Base-by-base conservation (phyloP, 495 filamentous ascomycete genomes). In the Cryomyces antarcticus region DNA sequence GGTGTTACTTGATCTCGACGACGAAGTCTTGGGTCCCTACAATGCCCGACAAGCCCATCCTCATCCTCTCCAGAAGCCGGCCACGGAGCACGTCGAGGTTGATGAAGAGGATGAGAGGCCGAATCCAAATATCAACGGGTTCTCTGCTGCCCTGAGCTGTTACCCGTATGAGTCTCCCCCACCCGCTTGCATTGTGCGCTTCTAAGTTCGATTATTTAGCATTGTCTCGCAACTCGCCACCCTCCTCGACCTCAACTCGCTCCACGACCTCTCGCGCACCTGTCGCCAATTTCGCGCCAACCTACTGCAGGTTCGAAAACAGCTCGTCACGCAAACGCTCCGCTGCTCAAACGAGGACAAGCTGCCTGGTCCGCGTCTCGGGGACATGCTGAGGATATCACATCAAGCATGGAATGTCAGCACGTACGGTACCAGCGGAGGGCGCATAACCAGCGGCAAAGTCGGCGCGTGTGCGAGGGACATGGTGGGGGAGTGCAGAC, bases 81-180 rank as follows among this genome's bases (percentile, higher is more conserved):
- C 37, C 24, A 6, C 7, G 40, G 29, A 52, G 38, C 37, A 7
- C 7, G 37, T 39, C 7, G 24, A 38, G 11, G 27, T 33, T 27
- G 55, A 44, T 44, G 49, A 49, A 37, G 55, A 48, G 46, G 46
- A 58, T 38, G 61, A 58, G 46, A 63, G 65, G 52, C 63, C 69
- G 41, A 74, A 73, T 61, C 72, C 66, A 37, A 87, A 84, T 54
- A 56, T 67, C 52, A 79, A 74, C 62, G 65, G 67, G 43, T 77
- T 88, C 64, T 80, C 82, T 30, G 69, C 73, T 54, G 78, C 81
- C 49, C 65, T 94, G 62, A 77, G 77, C 50, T 89, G 83, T 64
- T 94, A 94, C 70, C 86, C 86, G 86, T 94, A 67, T 59, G 71
- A 58, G 30, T 48, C 39, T 43, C 52, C 51, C 31, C 31, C 49